Percentiles rank a stretch among this genome's conserved stretches.
Conservation (phyloP, 1,284 basidiomycete species). For the Ustilago shanxiensis region DNA sequence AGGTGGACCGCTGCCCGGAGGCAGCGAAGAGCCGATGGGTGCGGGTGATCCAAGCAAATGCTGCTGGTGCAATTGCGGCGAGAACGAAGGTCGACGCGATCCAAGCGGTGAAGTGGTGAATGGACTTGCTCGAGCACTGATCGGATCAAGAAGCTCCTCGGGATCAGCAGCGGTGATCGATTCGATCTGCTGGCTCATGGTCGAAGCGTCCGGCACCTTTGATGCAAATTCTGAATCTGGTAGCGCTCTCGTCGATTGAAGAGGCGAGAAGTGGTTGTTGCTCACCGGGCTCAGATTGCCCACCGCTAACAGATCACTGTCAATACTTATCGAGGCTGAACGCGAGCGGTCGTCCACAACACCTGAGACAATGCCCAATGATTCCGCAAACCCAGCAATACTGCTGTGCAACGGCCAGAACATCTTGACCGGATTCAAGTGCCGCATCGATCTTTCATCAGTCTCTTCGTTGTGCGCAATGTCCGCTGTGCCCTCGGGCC, state of each 20-base stretch:
- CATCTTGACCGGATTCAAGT: slow-evolving; percentile 52
- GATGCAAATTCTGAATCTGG: slow-evolving; percentile 35
- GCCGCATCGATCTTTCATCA: slow-evolving; percentile 41
- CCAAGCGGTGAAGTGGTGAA: slow-evolving; percentile 41
- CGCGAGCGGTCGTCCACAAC: slow-evolving; percentile 7
- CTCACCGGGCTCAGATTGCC: slow-evolving; percentile 26
- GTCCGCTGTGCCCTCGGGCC: slow-evolving; percentile 37
- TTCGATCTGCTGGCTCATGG: slow-evolving; percentile 41
- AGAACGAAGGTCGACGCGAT: slow-evolving; percentile 22
- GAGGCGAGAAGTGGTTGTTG: slow-evolving; percentile 41
- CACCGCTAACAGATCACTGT: slow-evolving; percentile 21
- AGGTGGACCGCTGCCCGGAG: slow-evolving; percentile 5
- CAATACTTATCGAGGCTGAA: slow-evolving; percentile 35
- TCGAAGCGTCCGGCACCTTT: slow-evolving; percentile 25
- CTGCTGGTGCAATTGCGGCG: slow-evolving; percentile 21
- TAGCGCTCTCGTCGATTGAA: slow-evolving; percentile 26
- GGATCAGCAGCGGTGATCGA: slow-evolving; percentile 27
- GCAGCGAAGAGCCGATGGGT: slow-evolving; percentile 24
- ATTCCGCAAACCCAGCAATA: slow-evolving; percentile 40
- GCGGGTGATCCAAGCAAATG: slow-evolving; percentile 43
- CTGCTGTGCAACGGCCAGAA: slow-evolving; percentile 55
- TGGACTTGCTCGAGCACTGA: slow-evolving; percentile 20
- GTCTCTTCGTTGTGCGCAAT: slow-evolving; percentile 41
- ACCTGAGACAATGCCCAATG: slow-evolving; percentile 38
- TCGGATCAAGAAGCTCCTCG: slow-evolving; percentile 31